A percentile compares a stretch with the other conserved stretches of the same genome.
phyloP scores from a whole-genome alignment of 306 rosid species.

The Oemleria cerasiformis region DNA sequence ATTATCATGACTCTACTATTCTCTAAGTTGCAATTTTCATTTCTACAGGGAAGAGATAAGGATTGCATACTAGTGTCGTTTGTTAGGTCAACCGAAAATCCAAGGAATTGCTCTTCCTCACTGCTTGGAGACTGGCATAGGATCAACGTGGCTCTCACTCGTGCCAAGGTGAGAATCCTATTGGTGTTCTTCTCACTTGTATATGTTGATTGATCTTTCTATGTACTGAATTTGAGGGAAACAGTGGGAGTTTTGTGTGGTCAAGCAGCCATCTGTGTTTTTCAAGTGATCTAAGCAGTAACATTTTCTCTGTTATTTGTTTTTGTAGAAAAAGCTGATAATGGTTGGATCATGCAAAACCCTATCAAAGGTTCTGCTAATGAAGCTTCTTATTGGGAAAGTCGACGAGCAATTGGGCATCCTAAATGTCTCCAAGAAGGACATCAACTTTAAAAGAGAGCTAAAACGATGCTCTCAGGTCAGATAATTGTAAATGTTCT shows the following conservation, averaged over 20 bases:
- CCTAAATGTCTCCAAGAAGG: constrained; percentile 49
- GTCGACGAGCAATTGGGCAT: constrained; percentile 85
- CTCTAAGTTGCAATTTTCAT: background rate
- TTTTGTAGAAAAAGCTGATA: constrained; percentile 73
- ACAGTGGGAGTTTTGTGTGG: too few species aligned
- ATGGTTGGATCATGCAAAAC: constrained; percentile 90
- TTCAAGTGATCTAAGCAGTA: background rate
- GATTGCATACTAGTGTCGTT: constrained; percentile 89
- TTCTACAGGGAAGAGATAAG: constrained; percentile 83
- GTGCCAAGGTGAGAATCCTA: constrained; percentile 64
- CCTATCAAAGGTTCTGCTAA: constrained; percentile 62
- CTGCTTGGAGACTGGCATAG: constrained; percentile 97
- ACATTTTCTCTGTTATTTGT: constrained; percentile 1
- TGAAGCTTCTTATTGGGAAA: constrained; percentile 81
- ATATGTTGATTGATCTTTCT: too few species aligned
- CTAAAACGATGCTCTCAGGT: constrained; percentile 56
- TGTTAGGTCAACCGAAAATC: constrained; percentile 78
- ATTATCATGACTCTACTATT: background rate
- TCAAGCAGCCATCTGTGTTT: too few species aligned
- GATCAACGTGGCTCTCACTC: constrained; percentile 90
- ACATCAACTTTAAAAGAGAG: constrained; percentile 38
- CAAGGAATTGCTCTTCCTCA: constrained; percentile 60
- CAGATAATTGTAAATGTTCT: constrained; percentile 29
- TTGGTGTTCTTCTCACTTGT: background rate
- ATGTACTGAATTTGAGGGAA: too few species aligned